Percentiles rank a stretch among this genome's conserved stretches.
These are phyloP conservation scores for Prosopis cineraria DNA, from an alignment of 306 rosid species.

Conservation along the genomic window DNA sequence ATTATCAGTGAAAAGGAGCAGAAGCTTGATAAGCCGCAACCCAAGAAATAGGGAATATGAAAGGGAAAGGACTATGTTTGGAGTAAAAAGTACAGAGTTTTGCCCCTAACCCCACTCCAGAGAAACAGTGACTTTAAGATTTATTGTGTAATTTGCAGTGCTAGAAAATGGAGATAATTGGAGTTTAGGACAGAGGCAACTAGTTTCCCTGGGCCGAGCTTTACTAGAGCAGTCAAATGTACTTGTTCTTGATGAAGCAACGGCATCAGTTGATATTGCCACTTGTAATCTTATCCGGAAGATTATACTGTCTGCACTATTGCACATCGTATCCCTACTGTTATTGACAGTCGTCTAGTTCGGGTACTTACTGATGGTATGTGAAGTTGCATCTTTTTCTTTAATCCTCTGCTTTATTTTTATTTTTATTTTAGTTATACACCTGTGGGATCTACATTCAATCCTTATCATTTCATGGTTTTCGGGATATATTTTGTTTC, in stretches of 20 bases:
- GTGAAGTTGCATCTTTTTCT: conserved; percentile 31
- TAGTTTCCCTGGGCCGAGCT: conserved; percentile 83
- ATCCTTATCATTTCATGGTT: too few species aligned
- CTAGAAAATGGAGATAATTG: conserved; percentile 93
- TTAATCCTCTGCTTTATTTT: not conserved
- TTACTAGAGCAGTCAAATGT: conserved; percentile 73
- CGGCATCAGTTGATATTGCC: conserved; percentile 86
- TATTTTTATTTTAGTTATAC: too few species aligned
- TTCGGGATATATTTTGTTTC: too few species aligned
- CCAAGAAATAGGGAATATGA: not conserved
- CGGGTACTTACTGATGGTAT: conserved; percentile 90
- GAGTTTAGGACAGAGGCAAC: conserved; percentile 95
- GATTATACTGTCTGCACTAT: conserved; percentile 87
- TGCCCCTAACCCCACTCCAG: too few species aligned
- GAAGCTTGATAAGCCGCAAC: conserved; percentile 68
- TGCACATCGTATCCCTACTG: conserved; percentile 95
- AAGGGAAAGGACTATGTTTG: not conserved
- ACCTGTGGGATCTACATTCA: too few species aligned
- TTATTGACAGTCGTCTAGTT: conserved; percentile 85
- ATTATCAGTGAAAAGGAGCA: conserved; percentile 65
- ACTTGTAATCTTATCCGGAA: conserved; percentile 90
- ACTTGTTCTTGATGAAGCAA: conserved; percentile 93
- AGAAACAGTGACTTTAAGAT: not conserved
- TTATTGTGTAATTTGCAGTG: conserved; percentile 50
- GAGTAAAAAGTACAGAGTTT: conserved; percentile 3